These are phyloP conservation scores for Blastobotrys niveus DNA, from an alignment of 1,139 yeast genomes.

Conservation along the genomic window DNA sequence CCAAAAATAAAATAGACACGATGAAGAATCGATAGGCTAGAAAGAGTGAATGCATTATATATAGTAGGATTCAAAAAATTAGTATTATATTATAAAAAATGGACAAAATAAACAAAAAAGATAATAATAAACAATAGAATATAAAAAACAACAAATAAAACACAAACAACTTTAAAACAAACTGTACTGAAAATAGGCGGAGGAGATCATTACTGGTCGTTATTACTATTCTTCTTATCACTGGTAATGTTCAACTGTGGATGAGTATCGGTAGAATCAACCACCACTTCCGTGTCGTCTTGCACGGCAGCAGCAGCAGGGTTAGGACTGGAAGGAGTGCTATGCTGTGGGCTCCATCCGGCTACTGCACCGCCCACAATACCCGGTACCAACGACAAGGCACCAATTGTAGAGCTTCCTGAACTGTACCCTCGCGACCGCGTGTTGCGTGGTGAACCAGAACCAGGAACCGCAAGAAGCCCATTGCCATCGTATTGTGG, in stretches of 20 bases:
- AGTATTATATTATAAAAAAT: background rate
- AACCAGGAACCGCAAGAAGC: constrained; percentile 27
- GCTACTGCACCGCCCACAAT: constrained; percentile 52
- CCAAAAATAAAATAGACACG: background rate
- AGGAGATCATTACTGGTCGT: background rate
- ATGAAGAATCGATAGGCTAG: too few species aligned
- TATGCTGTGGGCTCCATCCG: constrained; percentile 28
- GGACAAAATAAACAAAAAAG: background rate
- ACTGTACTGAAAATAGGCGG: background rate
- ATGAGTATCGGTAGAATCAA: background rate
- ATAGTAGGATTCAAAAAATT: background rate
- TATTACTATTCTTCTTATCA: background rate
- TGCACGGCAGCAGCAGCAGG: background rate
- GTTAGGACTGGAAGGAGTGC: constrained; percentile 3
- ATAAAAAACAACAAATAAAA: background rate
- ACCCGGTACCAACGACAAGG: constrained; percentile 48
- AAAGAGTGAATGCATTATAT: too few species aligned
- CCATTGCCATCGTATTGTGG: too few species aligned
- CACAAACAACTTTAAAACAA: background rate
- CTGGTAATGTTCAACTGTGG: constrained; percentile 8
- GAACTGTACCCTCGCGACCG: constrained; percentile 22
- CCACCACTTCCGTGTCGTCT: background rate
- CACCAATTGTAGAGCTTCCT: constrained; percentile 36
- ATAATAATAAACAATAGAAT: background rate
- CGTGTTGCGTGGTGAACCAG: constrained; percentile 12